phyloP scores from a whole-genome alignment of 106 monocot species.

The Dioscorea dumetorum region DNA sequence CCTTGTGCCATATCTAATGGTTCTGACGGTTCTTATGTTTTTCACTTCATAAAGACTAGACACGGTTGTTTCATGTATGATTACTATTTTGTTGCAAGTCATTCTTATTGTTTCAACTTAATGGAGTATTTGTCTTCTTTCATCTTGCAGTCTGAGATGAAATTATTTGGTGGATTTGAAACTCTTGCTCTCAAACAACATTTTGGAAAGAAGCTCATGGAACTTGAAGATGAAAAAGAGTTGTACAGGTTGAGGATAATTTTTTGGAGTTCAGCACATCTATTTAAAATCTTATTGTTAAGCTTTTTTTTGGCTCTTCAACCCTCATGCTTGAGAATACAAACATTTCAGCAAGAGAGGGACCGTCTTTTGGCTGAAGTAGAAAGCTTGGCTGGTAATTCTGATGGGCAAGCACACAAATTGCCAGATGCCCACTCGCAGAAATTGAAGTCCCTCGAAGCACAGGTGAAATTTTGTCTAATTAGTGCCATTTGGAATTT shows the following conservation, averaged over 20 bases:
- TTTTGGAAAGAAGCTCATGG: slow-evolving; percentile 93
- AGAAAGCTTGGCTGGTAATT: slow-evolving; percentile 54
- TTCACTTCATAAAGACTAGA: too few species aligned
- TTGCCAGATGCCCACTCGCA: slow-evolving; percentile 61
- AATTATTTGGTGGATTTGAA: slow-evolving; percentile 69
- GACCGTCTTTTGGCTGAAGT: slow-evolving; percentile 80
- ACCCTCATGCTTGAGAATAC: neutral
- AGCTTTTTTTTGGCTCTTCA: neutral
- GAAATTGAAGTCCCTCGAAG: slow-evolving; percentile 88
- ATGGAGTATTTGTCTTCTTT: too few species aligned
- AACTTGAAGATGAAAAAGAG: slow-evolving; percentile 89
- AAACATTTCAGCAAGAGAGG: slow-evolving; percentile 75
- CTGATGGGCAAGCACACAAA: slow-evolving; percentile 65
- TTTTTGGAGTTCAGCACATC: neutral
- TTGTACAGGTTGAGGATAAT: slow-evolving; percentile 55
- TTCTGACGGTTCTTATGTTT: too few species aligned
- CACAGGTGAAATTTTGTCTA: slow-evolving; percentile 48
- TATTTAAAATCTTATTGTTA: neutral
- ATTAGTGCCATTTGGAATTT: neutral
- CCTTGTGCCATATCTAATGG: too few species aligned
- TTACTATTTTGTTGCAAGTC: too few species aligned
- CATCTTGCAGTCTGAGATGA: slow-evolving; percentile 78
- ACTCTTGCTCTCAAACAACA: slow-evolving; percentile 85
- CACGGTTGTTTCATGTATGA: too few species aligned
- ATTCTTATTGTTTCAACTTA: too few species aligned